Conservation (phyloP, 768 basidiomycete species). For the Wakefieldia striispora region DNA sequence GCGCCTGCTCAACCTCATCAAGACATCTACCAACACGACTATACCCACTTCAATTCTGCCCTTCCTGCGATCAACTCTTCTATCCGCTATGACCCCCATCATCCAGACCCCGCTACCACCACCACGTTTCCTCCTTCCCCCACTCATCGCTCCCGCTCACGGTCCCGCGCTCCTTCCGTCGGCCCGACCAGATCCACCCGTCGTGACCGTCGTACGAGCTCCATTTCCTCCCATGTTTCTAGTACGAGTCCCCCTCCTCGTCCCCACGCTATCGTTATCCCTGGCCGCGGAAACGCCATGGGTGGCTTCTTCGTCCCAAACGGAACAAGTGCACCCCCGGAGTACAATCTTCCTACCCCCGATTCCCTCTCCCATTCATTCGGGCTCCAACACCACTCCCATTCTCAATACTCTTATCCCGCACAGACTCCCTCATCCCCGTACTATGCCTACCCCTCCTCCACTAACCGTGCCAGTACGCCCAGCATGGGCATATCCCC, state of each 20-base stretch:
- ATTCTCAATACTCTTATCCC: slow-evolving; percentile 23
- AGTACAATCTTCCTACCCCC: slow-evolving; percentile 46
- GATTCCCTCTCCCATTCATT: slow-evolving; percentile 34
- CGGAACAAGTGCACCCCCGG: slow-evolving; percentile 24
- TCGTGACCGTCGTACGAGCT: slow-evolving; percentile 54
- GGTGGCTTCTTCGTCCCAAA: slow-evolving; percentile 32
- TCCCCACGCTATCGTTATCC: slow-evolving; percentile 73
- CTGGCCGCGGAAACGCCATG: slow-evolving; percentile 37
- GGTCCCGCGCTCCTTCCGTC: slow-evolving; percentile 36
- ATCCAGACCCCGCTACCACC: slow-evolving; percentile 32
- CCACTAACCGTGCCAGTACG: slow-evolving; percentile 11
- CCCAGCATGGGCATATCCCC: slow-evolving; percentile 28
- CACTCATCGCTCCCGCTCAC: slow-evolving; percentile 45
- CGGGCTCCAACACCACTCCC: slow-evolving; percentile 32
- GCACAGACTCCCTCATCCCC: slow-evolving; percentile 30
- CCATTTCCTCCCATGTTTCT: slow-evolving; percentile 56
- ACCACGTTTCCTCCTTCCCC: slow-evolving; percentile 26
- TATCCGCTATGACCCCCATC: slow-evolving; percentile 50
- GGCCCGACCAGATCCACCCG: slow-evolving; percentile 54
- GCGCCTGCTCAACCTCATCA: slow-evolving; percentile 38
- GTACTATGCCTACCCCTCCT: slow-evolving; percentile 25
- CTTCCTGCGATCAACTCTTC: slow-evolving; percentile 51
- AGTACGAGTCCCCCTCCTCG: slow-evolving; percentile 46
- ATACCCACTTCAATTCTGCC: slow-evolving; percentile 47
- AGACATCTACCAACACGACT: slow-evolving; percentile 31